Evolutionary conservation across 306 rosid species (phyloP).

Genomic region (Acacia crassicarpa): DNA sequence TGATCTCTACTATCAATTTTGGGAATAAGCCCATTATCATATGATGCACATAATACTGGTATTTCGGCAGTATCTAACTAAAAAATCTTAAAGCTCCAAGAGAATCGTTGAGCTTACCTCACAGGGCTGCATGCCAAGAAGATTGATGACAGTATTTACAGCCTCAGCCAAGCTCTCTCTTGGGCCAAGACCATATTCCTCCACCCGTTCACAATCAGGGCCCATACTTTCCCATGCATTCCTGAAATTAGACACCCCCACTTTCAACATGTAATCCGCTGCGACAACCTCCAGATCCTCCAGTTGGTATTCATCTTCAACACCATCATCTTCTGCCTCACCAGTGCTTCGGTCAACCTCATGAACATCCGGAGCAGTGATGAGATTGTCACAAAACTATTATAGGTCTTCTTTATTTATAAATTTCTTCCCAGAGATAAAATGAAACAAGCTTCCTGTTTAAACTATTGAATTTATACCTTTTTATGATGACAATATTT

Average conservation of each 20-base stretch:
- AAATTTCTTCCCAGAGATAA: conserved; percentile 18
- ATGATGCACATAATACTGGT: neutral
- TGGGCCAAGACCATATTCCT: conserved; percentile 93
- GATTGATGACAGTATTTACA: conserved; percentile 73
- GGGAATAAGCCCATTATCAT: neutral
- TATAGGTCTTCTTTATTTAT: conserved; percentile 2
- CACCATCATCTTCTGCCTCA: conserved; percentile 90
- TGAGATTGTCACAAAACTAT: conserved; percentile 26
- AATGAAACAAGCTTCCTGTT: conserved; percentile 21
- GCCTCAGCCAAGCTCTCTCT: conserved; percentile 92
- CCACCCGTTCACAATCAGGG: conserved; percentile 79
- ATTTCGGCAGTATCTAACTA: conserved; percentile 16
- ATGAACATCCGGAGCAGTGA: conserved; percentile 25
- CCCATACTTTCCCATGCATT: conserved; percentile 95
- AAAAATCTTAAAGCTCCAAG: conserved; percentile 4
- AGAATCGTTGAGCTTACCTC: conserved; percentile 57
- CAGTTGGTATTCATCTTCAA: conserved; percentile 93
- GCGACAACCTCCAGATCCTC: conserved; percentile 95
- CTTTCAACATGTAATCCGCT: conserved; percentile 86
- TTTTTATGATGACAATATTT: neutral
- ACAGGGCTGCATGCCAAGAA: conserved; percentile 98
- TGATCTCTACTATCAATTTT: neutral
- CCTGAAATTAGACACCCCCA: conserved; percentile 82
- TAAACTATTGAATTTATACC: conserved; percentile 1
- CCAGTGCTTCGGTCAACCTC: conserved; percentile 86